Conservation (phyloP, 352 stramenopile species). For the Pythium chondricola region DNA sequence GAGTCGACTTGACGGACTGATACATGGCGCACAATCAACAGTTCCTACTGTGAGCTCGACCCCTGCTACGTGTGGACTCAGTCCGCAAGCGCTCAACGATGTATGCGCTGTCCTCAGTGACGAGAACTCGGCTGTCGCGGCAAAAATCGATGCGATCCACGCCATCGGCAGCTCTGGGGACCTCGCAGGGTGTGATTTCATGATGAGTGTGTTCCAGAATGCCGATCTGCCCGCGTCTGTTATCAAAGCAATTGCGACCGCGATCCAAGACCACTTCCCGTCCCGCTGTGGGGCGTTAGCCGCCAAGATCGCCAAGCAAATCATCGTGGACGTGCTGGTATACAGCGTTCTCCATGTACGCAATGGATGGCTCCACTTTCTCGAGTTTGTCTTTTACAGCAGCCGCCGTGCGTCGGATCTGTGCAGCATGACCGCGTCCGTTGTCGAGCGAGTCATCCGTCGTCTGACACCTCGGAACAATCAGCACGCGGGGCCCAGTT, state of each 20-base stretch:
- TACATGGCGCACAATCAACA: neutral
- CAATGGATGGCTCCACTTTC: conserved; percentile 77
- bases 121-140: conserved; percentile 27
- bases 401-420: conserved; percentile 35
- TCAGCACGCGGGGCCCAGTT: conserved; percentile 5
- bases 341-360: conserved; percentile 67
- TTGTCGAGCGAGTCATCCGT: conserved; percentile 36
- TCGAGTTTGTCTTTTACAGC: conserved; percentile 74
- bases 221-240: conserved; percentile 29
- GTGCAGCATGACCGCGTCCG: conserved; percentile 28
- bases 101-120: conserved; percentile 50
- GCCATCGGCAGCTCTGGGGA: conserved; percentile 38
- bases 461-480: conserved; percentile 21
- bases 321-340: conserved; percentile 61
- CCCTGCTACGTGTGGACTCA: too few relatives aligned
- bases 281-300: conserved; percentile 37
- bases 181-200: conserved; percentile 42
- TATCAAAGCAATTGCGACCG: conserved; percentile 41
- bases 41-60: too few relatives aligned
- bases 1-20: conserved; percentile 36
- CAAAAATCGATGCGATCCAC: conserved; percentile 53
- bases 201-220: conserved; percentile 50
- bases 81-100: conserved; percentile 38
- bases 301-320: conserved; percentile 39
- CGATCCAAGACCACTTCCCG: conserved; percentile 46